Conservation (phyloP, 2,329 filamentous ascomycete species). For the Ophiognomonia clavigignenti-juglandacearum region DNA sequence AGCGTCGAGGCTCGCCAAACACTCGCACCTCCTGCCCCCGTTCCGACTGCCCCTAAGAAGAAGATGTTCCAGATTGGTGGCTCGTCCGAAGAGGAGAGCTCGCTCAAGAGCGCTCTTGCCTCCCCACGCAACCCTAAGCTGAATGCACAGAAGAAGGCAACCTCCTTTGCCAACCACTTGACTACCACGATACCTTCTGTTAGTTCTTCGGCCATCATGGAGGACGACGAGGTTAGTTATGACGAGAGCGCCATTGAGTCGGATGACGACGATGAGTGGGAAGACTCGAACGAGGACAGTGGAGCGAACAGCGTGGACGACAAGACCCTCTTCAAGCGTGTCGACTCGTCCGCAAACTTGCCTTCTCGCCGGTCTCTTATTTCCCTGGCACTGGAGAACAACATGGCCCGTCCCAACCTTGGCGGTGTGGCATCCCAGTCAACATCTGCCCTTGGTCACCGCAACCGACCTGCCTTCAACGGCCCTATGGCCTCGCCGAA, state of each 20-base stretch:
- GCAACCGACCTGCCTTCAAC: conserved; percentile 48
- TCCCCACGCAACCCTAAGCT: conserved; percentile 38
- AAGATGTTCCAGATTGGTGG: conserved; percentile 50
- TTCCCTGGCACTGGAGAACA: conserved; percentile 79
- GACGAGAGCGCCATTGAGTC: conserved; percentile 81
- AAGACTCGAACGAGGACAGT: conserved; percentile 68
- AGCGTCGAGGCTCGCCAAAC: conserved; percentile 35
- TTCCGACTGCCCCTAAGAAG: conserved; percentile 27
- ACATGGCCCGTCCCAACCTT: conserved; percentile 66
- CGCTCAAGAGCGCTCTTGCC: conserved; percentile 53
- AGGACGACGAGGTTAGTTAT: conserved; percentile 55
- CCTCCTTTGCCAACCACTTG: conserved; percentile 77
- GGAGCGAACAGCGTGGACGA: conserved; percentile 80
- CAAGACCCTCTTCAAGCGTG: conserved; percentile 77
- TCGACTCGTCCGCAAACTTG: conserved; percentile 81
- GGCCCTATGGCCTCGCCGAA: conserved; percentile 45
- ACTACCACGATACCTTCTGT: conserved; percentile 58
- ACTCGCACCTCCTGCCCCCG: conserved; percentile 27
- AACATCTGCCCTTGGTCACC: conserved; percentile 55
- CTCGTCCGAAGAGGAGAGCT: conserved; percentile 74
- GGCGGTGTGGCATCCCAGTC: conserved; percentile 63
- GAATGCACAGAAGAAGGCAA: conserved; percentile 62
- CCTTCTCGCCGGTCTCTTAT: conserved; percentile 84
- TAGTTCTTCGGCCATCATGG: conserved; percentile 31
- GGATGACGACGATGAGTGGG: conserved; percentile 62